These are phyloP conservation scores for Arabidopsis lyrata DNA, from an alignment of 441 rosid species.

Conservation along the genomic window DNA sequence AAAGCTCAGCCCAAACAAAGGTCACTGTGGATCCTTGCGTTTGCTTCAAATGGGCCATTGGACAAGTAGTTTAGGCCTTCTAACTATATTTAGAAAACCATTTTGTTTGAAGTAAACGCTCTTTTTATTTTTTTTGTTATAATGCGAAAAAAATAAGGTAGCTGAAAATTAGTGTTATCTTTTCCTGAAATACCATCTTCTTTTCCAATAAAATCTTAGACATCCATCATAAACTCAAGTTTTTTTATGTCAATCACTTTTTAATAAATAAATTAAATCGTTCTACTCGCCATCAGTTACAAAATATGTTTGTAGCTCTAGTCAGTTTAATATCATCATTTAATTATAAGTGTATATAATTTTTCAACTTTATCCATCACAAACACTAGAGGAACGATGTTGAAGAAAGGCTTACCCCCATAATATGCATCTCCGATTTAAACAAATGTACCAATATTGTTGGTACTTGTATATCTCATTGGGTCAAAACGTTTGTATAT, in stretches of 20 bases:
- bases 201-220: neutral
- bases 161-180: too few relatives aligned
- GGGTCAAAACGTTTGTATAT: too few relatives aligned
- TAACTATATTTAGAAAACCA: constrained; percentile 13
- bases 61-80: constrained; percentile 27
- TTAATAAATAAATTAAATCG: neutral
- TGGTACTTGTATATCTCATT: neutral
- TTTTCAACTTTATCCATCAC: neutral
- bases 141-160: too few relatives aligned
- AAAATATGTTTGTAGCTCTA: neutral
- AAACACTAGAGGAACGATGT: neutral
- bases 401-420: neutral
- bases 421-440: neutral
- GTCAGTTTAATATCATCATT: neutral
- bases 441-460: neutral
- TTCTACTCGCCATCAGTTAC: too few relatives aligned
- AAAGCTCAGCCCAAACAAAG: constrained; percentile 38
- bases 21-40: constrained; percentile 8
- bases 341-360: neutral
- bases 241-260: neutral
- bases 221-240: neutral
- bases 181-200: neutral
- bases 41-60: constrained; percentile 36
- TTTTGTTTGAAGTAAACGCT: neutral
- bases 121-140: too few relatives aligned